Evolutionary conservation across 2,329 filamentous ascomycete species (phyloP).

Genomic region (Cryphonectria japonica): DNA sequence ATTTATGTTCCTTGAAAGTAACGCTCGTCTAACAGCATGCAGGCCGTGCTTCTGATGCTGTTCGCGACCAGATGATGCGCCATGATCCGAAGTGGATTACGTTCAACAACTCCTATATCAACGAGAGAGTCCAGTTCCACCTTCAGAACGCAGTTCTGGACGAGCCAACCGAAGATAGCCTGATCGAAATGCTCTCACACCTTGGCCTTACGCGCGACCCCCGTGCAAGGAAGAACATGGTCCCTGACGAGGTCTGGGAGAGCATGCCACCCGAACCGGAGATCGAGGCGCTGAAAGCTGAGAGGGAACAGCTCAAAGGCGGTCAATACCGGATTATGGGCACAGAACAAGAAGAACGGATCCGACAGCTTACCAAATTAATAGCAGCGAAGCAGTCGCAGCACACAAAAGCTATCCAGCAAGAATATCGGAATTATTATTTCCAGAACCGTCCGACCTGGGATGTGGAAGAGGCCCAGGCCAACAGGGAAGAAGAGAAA

Average conservation of each 20-base stretch:
- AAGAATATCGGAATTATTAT: slow-evolving; percentile 36
- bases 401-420: slow-evolving; percentile 29
- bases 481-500: slow-evolving; percentile 31
- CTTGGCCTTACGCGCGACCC: slow-evolving; percentile 37
- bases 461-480: slow-evolving; percentile 38
- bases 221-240: slow-evolving; percentile 36
- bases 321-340: slow-evolving; percentile 35
- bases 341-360: slow-evolving; percentile 32
- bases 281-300: slow-evolving; percentile 33
- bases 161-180: slow-evolving; percentile 32
- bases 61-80: slow-evolving; percentile 38
- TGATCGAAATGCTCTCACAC: slow-evolving; percentile 33
- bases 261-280: slow-evolving; percentile 34
- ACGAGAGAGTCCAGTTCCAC: slow-evolving; percentile 37
- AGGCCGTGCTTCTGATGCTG: slow-evolving; percentile 35
- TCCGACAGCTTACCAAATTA: slow-evolving; percentile 32
- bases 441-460: slow-evolving; percentile 29
- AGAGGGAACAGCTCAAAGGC: slow-evolving; percentile 34
- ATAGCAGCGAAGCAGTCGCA: slow-evolving; percentile 34
- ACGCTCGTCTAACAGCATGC: background rate
- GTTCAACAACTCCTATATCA: slow-evolving; percentile 37
- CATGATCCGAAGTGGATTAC: slow-evolving; percentile 36
- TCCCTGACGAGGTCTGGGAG: slow-evolving; percentile 37
- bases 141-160: slow-evolving; percentile 38
- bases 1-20: slow-evolving; percentile 13